phyloP scores from a whole-genome alignment of 2,329 filamentous ascomycete species.

The Talaromyces sp. region DNA sequence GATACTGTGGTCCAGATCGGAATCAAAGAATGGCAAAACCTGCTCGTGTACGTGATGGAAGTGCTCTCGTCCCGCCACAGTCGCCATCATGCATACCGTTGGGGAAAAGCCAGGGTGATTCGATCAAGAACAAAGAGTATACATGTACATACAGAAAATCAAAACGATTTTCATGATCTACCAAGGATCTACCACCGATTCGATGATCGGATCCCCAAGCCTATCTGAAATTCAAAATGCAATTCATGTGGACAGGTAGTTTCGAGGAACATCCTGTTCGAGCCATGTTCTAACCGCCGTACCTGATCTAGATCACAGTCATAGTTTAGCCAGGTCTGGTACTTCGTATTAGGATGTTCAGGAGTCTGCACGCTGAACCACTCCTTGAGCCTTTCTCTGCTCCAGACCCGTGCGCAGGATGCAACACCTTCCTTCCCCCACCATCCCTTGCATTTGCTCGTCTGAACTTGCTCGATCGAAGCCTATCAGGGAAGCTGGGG shows the following conservation, averaged over 20 bases:
- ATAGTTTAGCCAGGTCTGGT: background rate
- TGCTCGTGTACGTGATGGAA: slow-evolving; percentile 21
- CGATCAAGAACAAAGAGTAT: too few relatives aligned
- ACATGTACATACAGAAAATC: background rate
- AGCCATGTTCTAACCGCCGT: background rate
- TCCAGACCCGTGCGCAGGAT: slow-evolving; percentile 18
- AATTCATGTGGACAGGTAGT: background rate
- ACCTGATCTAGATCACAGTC: background rate
- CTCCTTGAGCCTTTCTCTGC: background rate
- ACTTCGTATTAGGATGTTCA: slow-evolving; percentile 8
- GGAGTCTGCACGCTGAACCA: slow-evolving; percentile 2
- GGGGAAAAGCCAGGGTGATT: background rate
- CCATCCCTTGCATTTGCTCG: slow-evolving; percentile 22
- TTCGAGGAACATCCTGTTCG: background rate
- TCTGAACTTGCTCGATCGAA: slow-evolving; percentile 4
- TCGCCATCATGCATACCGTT: slow-evolving; percentile 19
- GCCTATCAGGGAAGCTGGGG: slow-evolving; percentile 14
- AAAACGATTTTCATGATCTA: too few relatives aligned
- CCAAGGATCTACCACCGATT: background rate
- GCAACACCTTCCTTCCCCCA: slow-evolving; percentile 1
- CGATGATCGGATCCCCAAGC: background rate
- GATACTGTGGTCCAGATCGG: slow-evolving; percentile 23
- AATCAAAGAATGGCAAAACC: slow-evolving; percentile 9
- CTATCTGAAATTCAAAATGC: background rate
- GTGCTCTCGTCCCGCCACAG: slow-evolving; percentile 20